Evolutionary conservation across 768 basidiomycete genomes (phyloP), one percentile per base, ranked within the genome.

Genomic region (Kwoniella pini): DNA sequence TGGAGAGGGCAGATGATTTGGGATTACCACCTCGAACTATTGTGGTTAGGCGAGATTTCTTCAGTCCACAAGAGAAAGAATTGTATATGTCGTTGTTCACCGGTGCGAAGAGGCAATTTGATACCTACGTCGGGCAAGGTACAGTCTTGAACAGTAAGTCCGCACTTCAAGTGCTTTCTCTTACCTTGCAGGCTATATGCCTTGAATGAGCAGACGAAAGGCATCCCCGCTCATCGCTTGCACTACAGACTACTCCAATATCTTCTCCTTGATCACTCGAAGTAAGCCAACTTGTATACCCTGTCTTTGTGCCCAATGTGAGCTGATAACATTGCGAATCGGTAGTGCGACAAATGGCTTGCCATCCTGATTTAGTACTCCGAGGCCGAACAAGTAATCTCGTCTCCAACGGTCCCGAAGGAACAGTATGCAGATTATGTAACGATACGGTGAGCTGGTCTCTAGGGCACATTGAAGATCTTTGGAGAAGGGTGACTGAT

Each of bases 41-140:
- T 21, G 82, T 90, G 48, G 86, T 99, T 58, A 85, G 91, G 43
- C 82, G 87, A 51, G 95, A 98, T 77, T 89, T 88, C 78, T 98
- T 98, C 82, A 93, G 90, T 65, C 88, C 91, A 0, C 94, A 96
- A 78, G 96, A 99, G 80, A 97, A 93, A 76, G 96, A 99, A 70
- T 81, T 97, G 3, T 96, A 95, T 75, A 82, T 87, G 31, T 91
- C 90, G 1, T 80, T 99, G 26, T 98, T 94, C 81, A 87, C 90
- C 3, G 90, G 93, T 65, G 93, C 93, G 10, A 93, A 90, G 80
- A 83, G 96, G 40, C 87, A 91, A 72, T 99, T 98, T 79, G 77
- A 79, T 54, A 98, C 93, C 1, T 99, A 90, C 75, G 85, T 96
- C 12, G 86, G 89, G 73, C 85, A 88, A 30, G 95, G 95, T 49